Evolutionary conservation across 371 early-diverging fungal species (phyloP).

Genomic region (Mortierella sp.): DNA sequence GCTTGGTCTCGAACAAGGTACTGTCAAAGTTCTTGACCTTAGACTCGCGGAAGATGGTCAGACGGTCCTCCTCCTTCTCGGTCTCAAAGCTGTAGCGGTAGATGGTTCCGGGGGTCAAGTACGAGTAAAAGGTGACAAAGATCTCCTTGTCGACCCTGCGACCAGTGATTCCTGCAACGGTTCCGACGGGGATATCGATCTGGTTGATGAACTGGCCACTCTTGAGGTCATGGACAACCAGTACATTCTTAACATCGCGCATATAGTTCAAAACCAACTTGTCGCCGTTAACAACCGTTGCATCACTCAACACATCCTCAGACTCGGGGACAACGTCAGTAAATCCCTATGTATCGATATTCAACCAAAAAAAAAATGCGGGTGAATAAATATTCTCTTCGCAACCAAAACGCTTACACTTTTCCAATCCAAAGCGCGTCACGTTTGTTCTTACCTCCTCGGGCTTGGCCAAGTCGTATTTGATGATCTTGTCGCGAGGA

Average conservation of each 20-base stretch:
- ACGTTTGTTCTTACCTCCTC: slow-evolving; percentile 46
- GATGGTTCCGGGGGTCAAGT: slow-evolving; percentile 70
- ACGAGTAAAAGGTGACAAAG: slow-evolving; percentile 66
- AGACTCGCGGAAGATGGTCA: slow-evolving; percentile 59
- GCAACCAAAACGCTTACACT: background rate
- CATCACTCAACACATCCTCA: slow-evolving; percentile 63
- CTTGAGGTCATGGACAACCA: slow-evolving; percentile 44
- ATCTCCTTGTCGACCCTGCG: slow-evolving; percentile 52
- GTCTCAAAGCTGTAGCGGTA: slow-evolving; percentile 58
- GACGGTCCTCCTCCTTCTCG: slow-evolving; percentile 25
- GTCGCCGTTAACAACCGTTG: slow-evolving; percentile 62
- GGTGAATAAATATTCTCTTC: background rate
- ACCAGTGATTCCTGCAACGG: slow-evolving; percentile 25
- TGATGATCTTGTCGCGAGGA: slow-evolving; percentile 70
- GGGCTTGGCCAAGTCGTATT: slow-evolving; percentile 68
- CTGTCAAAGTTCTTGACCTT: slow-evolving; percentile 64
- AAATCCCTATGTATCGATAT: slow-evolving; percentile 58
- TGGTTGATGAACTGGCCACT: slow-evolving; percentile 42
- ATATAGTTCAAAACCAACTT: slow-evolving; percentile 70
- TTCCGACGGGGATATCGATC: slow-evolving; percentile 55
- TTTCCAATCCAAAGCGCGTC: background rate
- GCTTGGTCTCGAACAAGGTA: slow-evolving; percentile 64
- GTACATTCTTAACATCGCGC: slow-evolving; percentile 69
- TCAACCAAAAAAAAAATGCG: background rate
- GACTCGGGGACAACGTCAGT: slow-evolving; percentile 69